Conservation (phyloP, 139 green algal species). For the Haematococcus lacustris region DNA sequence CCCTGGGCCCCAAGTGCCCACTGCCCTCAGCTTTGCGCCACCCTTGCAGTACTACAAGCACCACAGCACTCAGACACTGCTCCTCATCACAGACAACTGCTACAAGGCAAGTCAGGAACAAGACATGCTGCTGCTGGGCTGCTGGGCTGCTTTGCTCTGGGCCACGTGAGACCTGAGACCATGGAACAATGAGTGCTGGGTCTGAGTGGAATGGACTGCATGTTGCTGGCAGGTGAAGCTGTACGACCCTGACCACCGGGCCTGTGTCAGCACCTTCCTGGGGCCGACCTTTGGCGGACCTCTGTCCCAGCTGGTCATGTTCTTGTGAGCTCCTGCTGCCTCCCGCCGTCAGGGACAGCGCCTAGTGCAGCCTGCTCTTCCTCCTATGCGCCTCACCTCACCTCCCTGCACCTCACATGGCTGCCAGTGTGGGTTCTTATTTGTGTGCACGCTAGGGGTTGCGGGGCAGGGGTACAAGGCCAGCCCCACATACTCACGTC, state of each 20-base stretch:
- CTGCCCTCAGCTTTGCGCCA: conserved; percentile 50
- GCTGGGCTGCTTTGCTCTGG: no score
- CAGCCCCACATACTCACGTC: no score
- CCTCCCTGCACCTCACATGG: no score
- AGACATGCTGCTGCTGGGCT: conserved; percentile 40
- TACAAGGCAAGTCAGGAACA: conserved; percentile 36
- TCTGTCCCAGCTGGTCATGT: conserved; percentile 42
- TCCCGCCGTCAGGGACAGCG: conserved; percentile 23
- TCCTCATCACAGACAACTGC: conserved; percentile 59
- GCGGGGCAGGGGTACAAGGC: not conserved
- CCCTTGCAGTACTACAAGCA: conserved; percentile 55
- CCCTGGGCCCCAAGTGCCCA: conserved; percentile 11
- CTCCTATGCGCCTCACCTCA: no score
- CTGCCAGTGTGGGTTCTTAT: no score
- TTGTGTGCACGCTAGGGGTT: conserved; percentile 39
- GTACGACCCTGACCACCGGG: conserved; percentile 36
- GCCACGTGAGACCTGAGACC: no score
- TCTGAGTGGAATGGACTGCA: no score
- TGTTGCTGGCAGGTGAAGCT: conserved; percentile 53
- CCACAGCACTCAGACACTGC: conserved; percentile 44
- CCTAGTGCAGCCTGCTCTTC: no score
- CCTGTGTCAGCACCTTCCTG: conserved; percentile 36
- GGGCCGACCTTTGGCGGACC: conserved; percentile 58
- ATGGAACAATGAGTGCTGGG: no score
- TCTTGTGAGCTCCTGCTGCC: conserved; percentile 47